Conservation (phyloP, 768 basidiomycete species). For the Xerocomellus dryophilus region DNA sequence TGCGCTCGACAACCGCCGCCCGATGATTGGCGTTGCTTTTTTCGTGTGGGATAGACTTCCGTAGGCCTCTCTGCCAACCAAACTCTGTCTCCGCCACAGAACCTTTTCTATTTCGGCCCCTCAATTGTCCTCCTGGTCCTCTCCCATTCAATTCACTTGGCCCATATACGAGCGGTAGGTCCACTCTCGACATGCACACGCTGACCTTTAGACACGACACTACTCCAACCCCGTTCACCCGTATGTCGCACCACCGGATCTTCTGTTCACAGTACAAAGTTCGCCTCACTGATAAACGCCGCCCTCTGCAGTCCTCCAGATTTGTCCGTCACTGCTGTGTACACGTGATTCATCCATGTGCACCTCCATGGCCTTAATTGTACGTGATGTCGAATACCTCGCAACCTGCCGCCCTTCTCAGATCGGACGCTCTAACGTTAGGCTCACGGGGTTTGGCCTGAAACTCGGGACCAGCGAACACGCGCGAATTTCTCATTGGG, state of each 20-base stretch:
- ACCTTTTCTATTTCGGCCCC: too few species aligned
- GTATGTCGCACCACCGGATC: neutral
- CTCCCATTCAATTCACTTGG: too few species aligned
- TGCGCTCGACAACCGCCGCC: neutral
- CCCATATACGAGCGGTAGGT: too few species aligned
- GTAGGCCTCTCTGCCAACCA: too few species aligned
- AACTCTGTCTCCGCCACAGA: too few species aligned
- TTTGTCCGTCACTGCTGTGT: neutral
- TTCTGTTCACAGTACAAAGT: too few species aligned
- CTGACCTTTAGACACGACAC: too few species aligned
- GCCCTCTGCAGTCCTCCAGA: neutral
- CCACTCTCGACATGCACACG: too few species aligned
- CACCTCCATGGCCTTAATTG: neutral
- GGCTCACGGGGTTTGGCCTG: neutral
- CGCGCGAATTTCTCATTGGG: too few species aligned
- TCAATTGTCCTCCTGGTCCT: too few species aligned
- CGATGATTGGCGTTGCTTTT: conserved; percentile 19
- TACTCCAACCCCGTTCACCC: neutral
- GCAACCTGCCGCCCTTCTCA: neutral
- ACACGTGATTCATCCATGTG: neutral
- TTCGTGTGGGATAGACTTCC: conserved; percentile 7
- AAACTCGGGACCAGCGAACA: too few species aligned
- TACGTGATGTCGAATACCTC: neutral
- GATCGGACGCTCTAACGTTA: neutral
- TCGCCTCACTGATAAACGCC: too few species aligned